These are phyloP conservation scores for Parathielavia appendiculata DNA, from an alignment of 495 filamentous ascomycete species.

Conservation along the genomic window DNA sequence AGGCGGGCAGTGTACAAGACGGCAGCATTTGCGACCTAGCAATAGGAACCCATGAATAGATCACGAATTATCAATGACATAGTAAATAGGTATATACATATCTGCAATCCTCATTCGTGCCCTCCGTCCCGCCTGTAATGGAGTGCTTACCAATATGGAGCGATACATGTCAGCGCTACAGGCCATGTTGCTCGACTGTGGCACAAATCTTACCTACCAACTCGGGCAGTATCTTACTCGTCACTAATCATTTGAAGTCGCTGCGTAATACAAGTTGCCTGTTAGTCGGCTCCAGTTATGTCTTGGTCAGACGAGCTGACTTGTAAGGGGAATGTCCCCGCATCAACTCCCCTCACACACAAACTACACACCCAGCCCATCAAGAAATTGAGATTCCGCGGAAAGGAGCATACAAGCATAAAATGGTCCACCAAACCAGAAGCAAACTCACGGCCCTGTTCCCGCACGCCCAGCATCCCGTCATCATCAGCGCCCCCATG, in stretches of 20 bases:
- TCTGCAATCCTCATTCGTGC: not conserved
- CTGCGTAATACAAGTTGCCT: no score
- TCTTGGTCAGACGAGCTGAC: not conserved
- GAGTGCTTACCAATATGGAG: no score
- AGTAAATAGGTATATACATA: not conserved
- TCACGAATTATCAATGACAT: not conserved
- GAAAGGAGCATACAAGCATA: not conserved
- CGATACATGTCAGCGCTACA: no score
- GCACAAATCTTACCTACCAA: no score
- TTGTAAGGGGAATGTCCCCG: not conserved
- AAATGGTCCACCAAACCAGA: not conserved
- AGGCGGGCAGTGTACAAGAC: not conserved
- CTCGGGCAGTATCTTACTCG: no score
- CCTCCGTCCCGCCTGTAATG: not conserved
- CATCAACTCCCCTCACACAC: not conserved
- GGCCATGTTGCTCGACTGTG: no score
- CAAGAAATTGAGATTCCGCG: no score
- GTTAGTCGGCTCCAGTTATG: no score
- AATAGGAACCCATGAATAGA: not conserved
- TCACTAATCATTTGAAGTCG: no score
- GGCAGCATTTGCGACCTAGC: not conserved
- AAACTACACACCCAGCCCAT: not conserved
- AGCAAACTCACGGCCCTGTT: slow-evolving; percentile 38
- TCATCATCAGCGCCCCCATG: slow-evolving; percentile 71
- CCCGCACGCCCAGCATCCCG: slow-evolving; percentile 54